Evolutionary conservation across 768 basidiomycete species (phyloP).

Genomic region (Saitozyma sp.): DNA sequence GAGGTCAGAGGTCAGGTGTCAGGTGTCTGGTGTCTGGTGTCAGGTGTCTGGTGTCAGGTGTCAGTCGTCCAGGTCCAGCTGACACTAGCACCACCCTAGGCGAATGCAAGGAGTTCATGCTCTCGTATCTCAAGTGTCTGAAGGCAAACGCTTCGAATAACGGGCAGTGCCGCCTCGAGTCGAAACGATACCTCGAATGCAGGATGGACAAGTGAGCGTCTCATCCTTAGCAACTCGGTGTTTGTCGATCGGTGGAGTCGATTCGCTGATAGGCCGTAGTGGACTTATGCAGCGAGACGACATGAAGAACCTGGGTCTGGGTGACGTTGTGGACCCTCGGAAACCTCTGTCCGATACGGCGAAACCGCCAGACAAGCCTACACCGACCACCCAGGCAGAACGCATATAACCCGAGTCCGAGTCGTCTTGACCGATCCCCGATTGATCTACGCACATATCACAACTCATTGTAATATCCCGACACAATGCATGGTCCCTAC

Average conservation of each 20-base stretch:
- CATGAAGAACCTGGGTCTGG: slow-evolving; percentile 80
- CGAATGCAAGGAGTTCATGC: slow-evolving; percentile 85
- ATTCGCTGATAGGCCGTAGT: slow-evolving; percentile 53
- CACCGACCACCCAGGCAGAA: slow-evolving; percentile 9
- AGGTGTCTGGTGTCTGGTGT: slow-evolving; percentile 2
- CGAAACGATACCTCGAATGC: slow-evolving; percentile 79
- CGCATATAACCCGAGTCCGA: slow-evolving; percentile 4
- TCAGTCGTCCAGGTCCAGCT: no score
- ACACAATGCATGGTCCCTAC: no score
- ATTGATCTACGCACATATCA: no score
- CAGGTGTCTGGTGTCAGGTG: no score
- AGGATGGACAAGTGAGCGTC: slow-evolving; percentile 75
- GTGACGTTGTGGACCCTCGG: slow-evolving; percentile 54
- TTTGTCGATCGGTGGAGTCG: background rate
- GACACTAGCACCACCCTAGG: slow-evolving; percentile 56
- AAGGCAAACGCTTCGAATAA: slow-evolving; percentile 70
- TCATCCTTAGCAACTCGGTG: background rate
- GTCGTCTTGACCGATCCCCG: no score
- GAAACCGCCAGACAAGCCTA: background rate
- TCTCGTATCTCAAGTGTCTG: slow-evolving; percentile 74
- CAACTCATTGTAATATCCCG: no score
- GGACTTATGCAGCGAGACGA: slow-evolving; percentile 87
- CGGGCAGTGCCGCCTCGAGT: slow-evolving; percentile 70
- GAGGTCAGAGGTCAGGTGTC: background rate
- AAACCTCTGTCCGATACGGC: slow-evolving; percentile 2